Conservation (phyloP, 768 basidiomycete genomes). For the Leccinum sublutescens region DNA sequence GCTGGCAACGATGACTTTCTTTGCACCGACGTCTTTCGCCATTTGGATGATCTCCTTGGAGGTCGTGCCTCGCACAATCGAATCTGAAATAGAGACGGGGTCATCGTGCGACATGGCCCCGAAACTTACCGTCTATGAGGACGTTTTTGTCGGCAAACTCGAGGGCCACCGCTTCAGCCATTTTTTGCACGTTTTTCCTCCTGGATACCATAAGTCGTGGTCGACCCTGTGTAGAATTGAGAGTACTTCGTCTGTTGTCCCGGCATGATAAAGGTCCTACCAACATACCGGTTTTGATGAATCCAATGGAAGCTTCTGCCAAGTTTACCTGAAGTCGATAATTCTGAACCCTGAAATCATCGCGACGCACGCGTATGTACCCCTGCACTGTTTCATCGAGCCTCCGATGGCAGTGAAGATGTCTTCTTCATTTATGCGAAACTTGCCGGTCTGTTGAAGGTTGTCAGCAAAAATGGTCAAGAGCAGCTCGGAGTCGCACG, state of each 20-base stretch:
- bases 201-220: conserved; percentile 37
- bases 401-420: conserved; percentile 93
- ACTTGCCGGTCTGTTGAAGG: conserved; percentile 97
- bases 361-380: conserved; percentile 96
- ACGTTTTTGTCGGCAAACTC: conserved; percentile 93
- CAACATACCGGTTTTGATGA: conserved; percentile 98
- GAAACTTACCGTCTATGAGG: conserved; percentile 81
- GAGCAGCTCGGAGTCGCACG: conserved; percentile 95
- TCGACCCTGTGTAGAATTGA: neutral
- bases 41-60: conserved; percentile 99
- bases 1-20: conserved; percentile 92
- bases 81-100: conserved; percentile 54
- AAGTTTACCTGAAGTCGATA: conserved; percentile 95
- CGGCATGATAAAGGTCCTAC: conserved; percentile 99
- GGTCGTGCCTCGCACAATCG: conserved; percentile 97
- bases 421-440: conserved; percentile 99
- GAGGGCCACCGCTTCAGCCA: conserved; percentile 97
- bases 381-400: conserved; percentile 84
- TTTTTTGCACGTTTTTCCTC: conserved; percentile 90
- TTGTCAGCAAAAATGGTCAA: conserved; percentile 98
- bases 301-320: conserved; percentile 89
- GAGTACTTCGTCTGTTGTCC: conserved; percentile 88
- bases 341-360: conserved; percentile 99
- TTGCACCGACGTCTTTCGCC: conserved; percentile 96
- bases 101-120: neutral